Conservation (phyloP, 2,329 filamentous ascomycete genomes). For the Xylaria polymorpha region DNA sequence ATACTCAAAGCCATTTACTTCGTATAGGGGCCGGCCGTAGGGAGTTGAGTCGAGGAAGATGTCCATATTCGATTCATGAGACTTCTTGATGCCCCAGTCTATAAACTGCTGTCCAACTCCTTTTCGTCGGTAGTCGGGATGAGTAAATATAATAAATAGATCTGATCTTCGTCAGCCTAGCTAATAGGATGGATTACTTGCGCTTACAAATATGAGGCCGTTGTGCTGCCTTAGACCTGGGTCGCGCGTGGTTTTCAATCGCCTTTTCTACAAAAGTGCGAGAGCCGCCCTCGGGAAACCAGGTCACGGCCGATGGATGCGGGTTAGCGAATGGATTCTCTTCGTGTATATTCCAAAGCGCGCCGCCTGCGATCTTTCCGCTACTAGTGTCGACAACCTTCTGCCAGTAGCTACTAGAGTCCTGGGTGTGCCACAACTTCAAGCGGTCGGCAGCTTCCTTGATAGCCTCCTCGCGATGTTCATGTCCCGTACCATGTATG, state of each 20-base stretch:
- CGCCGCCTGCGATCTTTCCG: conserved; percentile 16
- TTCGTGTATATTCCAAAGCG: conserved; percentile 32
- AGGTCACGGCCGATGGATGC: conserved; percentile 41
- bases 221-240: conserved; percentile 35
- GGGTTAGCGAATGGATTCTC: conserved; percentile 46
- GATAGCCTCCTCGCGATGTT: conserved; percentile 44
- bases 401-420: conserved; percentile 18
- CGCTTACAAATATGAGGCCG: conserved; percentile 42
- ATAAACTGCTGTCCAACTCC: conserved; percentile 42
- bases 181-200: background rate
- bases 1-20: conserved; percentile 40
- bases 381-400: conserved; percentile 8
- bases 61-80: conserved; percentile 40
- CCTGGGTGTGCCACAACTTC: conserved; percentile 19
- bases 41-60: conserved; percentile 45
- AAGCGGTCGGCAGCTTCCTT: conserved; percentile 37
- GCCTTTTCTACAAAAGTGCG: conserved; percentile 12
- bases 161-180: background rate
- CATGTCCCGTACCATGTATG: conserved; percentile 36
- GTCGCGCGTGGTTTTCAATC: conserved; percentile 18
- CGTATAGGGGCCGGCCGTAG: conserved; percentile 40
- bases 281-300: conserved; percentile 3
- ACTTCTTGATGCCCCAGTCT: conserved; percentile 42
- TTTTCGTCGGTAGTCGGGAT: conserved; percentile 41
- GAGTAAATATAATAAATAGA: conserved; percentile 41